Evolutionary conservation across 1,284 basidiomycete genomes (phyloP), one percentile per base, ranked within the genome.

Genomic region (Cystobasidiaceae sp.): DNA sequence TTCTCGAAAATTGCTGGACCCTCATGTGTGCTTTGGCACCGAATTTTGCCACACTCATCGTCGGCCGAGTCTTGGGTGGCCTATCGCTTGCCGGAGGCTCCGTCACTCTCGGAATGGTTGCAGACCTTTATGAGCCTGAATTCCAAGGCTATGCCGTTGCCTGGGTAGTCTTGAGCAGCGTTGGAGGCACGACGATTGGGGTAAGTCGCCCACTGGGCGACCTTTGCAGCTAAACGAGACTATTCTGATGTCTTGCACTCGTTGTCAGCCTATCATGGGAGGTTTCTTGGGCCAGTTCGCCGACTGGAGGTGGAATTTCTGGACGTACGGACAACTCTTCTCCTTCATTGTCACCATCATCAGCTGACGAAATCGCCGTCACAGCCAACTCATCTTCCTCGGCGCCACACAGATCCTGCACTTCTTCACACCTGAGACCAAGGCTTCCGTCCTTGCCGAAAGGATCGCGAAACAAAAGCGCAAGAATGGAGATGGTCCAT

Each of bases 31-130:
- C 70, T 1, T 64, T 75, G 3, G 72, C 76, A 19, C 75, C 73
- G 30, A 77, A 74, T 67, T 77, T 71, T 39, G 72, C 66, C 19
- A 73, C 73, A 8, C 51, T 77, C 25, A 68, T 77, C 28, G 75
- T 74, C 11, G 72, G 72, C 7, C 69, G 76, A 37, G 71, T 71
- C 51, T 66, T 77, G 21, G 76, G 76, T 32, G 76, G 76, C 70
- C 68, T 77, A 7, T 74, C 55, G 51, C 72, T 73, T 3, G 76
- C 76, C 3, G 68, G 79, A n/a, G 79, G 79, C 3, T 77, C 76
- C 17, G 78, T 80, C 32, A 79, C 78, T 3, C 71, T 79, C 2
- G 79, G 77, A 28, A 78, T 79, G 74, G 76, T 67, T n/a, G 76
- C 76, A 19, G 76, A 77, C 46, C 37, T 77, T 32, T 77, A 67